Conservation (phyloP, 2,329 filamentous ascomycete species). For the Claviceps capensis region DNA sequence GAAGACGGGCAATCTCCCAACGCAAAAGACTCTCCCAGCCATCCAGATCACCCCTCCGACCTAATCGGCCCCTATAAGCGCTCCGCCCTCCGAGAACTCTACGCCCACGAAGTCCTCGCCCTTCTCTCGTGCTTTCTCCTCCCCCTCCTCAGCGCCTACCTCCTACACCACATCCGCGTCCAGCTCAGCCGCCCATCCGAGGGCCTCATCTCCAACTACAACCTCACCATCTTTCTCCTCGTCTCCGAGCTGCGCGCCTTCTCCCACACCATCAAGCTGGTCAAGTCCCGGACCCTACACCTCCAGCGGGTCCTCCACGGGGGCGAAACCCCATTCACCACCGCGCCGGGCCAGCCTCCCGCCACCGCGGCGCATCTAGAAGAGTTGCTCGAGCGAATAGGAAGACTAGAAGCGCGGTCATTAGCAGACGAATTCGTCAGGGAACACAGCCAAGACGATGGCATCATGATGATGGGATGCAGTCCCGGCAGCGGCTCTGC, state of each 20-base stretch:
- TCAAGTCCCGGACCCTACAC: slow-evolving; percentile 66
- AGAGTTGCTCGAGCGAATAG: slow-evolving; percentile 51
- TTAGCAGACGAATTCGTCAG: slow-evolving; percentile 13
- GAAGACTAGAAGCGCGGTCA: slow-evolving; percentile 50
- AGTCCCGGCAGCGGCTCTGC: slow-evolving; percentile 10
- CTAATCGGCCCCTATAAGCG: slow-evolving; percentile 13
- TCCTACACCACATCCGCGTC: slow-evolving; percentile 67
- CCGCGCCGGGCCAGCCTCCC: slow-evolving; percentile 14
- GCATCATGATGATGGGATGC: slow-evolving; percentile 9
- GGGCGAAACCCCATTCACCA: slow-evolving; percentile 26
- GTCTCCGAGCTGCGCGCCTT: slow-evolving; percentile 76
- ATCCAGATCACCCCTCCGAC: slow-evolving; percentile 12
- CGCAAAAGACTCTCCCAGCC: background rate
- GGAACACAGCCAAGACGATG: slow-evolving; percentile 14
- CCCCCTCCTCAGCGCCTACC: slow-evolving; percentile 65
- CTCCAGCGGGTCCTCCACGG: slow-evolving; percentile 59
- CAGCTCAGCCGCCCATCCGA: slow-evolving; percentile 76
- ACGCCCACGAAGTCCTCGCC: slow-evolving; percentile 60
- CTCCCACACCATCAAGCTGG: slow-evolving; percentile 67
- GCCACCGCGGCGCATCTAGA: slow-evolving; percentile 27
- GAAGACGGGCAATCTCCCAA: background rate
- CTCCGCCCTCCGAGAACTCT: slow-evolving; percentile 48
- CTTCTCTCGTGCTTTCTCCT: slow-evolving; percentile 66
- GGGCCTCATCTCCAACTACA: slow-evolving; percentile 82
- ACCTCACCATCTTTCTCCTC: slow-evolving; percentile 79